A percentile compares a stretch with the other conserved stretches of the same genome.
Conservation (phyloP, 352 stramenopile species). For the Phytophthora colocasiae region DNA sequence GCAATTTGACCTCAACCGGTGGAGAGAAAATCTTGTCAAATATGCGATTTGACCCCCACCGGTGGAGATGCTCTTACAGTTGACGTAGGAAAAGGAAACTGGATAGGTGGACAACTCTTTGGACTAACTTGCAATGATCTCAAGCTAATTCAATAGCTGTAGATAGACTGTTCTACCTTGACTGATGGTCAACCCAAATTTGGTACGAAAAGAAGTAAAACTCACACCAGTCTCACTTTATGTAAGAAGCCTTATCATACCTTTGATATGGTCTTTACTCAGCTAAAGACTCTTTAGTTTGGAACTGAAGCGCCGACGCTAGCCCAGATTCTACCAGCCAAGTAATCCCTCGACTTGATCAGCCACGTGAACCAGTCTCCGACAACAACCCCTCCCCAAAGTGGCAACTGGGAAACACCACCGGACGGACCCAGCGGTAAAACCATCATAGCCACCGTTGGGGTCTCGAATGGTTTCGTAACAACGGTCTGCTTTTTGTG, state of each 20-base stretch:
- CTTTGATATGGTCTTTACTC: no score
- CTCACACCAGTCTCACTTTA: not conserved
- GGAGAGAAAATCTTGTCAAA: no score
- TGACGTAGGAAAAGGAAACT: no score
- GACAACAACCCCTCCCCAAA: conserved; percentile 57
- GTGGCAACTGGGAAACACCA: conserved; percentile 59
- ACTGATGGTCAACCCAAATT: no score
- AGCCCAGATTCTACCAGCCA: conserved; percentile 41
- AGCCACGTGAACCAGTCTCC: conserved; percentile 59
- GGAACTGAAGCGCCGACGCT: conserved; percentile 37
- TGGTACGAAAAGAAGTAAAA: no score
- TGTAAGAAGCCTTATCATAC: not conserved
- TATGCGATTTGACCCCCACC: no score
- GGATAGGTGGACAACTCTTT: no score
- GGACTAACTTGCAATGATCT: not conserved
- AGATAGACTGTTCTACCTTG: no score
- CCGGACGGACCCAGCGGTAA: conserved; percentile 57
- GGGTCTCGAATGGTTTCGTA: conserved; percentile 36
- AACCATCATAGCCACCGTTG: conserved; percentile 28
- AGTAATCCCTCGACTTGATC: conserved; percentile 59
- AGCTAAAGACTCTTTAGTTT: conserved; percentile 5
- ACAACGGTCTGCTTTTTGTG: conserved; percentile 31
- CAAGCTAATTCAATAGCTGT: no score
- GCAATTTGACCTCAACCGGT: no score
- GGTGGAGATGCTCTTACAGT: no score